These are phyloP conservation scores for Aspergillus floridensis DNA, from an alignment of 2,329 filamentous ascomycete species.

Conservation along the genomic window DNA sequence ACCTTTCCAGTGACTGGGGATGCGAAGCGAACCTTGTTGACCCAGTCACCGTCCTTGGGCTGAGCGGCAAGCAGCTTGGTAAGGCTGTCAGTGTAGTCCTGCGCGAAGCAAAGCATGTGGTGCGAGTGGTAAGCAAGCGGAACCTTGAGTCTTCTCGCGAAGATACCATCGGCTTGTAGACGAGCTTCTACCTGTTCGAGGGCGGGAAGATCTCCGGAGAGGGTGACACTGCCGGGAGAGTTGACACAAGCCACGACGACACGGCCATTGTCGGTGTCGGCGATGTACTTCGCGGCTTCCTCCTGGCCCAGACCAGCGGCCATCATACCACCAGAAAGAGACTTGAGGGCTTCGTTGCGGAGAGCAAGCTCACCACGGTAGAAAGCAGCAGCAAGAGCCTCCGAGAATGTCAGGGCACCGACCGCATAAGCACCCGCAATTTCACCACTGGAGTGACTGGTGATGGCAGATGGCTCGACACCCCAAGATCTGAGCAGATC, in stretches of 20 bases:
- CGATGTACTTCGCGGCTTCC: not conserved
- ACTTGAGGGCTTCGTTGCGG: not conserved
- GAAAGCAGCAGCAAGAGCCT: no score
- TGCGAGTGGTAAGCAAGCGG: slow-evolving; percentile 20
- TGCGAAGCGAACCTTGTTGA: not conserved
- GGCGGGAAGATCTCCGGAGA: slow-evolving; percentile 9
- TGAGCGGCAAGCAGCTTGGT: not conserved
- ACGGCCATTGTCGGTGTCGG: not conserved
- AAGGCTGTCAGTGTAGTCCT: slow-evolving; percentile 24
- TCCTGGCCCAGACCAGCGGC: slow-evolving; percentile 20
- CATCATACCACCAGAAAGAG: slow-evolving; percentile 27
- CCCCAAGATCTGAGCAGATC: slow-evolving; percentile 26
- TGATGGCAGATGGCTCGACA: slow-evolving; percentile 25
- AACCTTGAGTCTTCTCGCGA: slow-evolving; percentile 17
- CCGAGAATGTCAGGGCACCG: not conserved
- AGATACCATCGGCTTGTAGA: not conserved
- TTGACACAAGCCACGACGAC: slow-evolving; percentile 11
- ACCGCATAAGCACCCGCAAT: slow-evolving; percentile 48
- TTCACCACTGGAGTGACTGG: slow-evolving; percentile 34
- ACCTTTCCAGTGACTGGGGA: no score
- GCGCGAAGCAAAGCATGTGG: slow-evolving; percentile 17
- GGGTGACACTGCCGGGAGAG: slow-evolving; percentile 3
- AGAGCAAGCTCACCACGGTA: not conserved
- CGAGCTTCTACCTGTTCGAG: slow-evolving; percentile 1
- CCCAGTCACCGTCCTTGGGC: not conserved